phyloP scores from a whole-genome alignment of 2,329 filamentous ascomycete species.

The Colletotrichum euphorbiae region DNA sequence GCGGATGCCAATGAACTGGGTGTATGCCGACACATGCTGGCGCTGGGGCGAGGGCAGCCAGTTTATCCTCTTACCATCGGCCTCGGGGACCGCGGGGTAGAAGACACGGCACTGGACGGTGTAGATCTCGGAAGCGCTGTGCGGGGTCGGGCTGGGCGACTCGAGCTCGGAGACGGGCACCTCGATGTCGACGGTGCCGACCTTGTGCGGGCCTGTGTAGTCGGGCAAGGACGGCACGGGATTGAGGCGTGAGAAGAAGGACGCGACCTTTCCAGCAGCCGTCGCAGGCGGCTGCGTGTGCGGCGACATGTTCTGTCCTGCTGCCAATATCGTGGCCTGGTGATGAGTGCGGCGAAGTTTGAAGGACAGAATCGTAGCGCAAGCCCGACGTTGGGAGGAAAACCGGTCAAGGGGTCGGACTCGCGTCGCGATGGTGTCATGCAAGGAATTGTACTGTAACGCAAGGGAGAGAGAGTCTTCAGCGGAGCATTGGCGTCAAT shows the following conservation, averaged over 20 bases:
- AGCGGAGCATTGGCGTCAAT: no score
- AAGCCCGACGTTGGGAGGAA: constrained; percentile 22
- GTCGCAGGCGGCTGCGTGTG: constrained; percentile 29
- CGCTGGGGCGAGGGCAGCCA: constrained; percentile 86
- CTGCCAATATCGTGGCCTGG: neutral
- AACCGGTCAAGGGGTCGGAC: constrained; percentile 2
- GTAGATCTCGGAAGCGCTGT: constrained; percentile 67
- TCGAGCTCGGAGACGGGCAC: constrained; percentile 73
- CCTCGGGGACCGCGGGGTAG: constrained; percentile 74
- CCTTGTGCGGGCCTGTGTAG: constrained; percentile 81
- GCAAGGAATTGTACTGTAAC: neutral
- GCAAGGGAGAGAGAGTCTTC: neutral
- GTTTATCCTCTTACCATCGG: constrained; percentile 69
- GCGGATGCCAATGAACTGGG: constrained; percentile 77
- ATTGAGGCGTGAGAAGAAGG: constrained; percentile 68
- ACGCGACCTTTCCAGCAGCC: constrained; percentile 54
- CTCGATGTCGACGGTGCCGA: constrained; percentile 85
- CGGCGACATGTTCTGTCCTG: constrained; percentile 25
- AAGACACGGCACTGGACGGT: constrained; percentile 86
- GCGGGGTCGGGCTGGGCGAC: constrained; percentile 64
- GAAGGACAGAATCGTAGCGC: constrained; percentile 16
- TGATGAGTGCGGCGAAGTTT: neutral
- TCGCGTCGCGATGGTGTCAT: constrained; percentile 38
- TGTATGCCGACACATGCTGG: constrained; percentile 79
- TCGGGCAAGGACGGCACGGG: constrained; percentile 79